Conservation (phyloP, 1,139 yeast genomes). For the Candida glucosophila region DNA sequence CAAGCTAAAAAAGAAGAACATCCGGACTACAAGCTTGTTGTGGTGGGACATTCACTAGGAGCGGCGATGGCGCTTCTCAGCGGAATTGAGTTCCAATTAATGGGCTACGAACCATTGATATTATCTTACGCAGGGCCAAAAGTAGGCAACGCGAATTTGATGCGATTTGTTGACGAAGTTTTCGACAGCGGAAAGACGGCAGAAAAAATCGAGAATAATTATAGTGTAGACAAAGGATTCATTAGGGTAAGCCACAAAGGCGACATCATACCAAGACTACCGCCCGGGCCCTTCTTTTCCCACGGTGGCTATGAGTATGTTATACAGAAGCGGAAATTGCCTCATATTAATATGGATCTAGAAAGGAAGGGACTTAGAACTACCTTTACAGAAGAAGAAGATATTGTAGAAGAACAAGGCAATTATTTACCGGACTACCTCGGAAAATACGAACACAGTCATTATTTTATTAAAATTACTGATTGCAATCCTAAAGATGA, state of each 20-base stretch:
- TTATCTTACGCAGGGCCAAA: constrained; percentile 56
- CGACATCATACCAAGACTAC: constrained; percentile 52
- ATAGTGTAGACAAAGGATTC: constrained; percentile 21
- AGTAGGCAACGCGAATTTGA: constrained; percentile 46
- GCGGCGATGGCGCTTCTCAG: constrained; percentile 58
- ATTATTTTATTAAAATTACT: constrained; percentile 25
- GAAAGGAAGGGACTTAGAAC: constrained; percentile 10
- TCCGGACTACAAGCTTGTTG: constrained; percentile 41
- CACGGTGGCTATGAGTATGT: constrained; percentile 45
- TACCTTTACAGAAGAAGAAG: neutral
- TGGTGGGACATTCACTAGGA: constrained; percentile 68
- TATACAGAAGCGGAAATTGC: constrained; percentile 34
- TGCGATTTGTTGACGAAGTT: constrained; percentile 41
- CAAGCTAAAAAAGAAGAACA: constrained; percentile 19
- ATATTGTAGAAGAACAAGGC: constrained; percentile 4
- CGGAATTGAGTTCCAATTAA: constrained; percentile 47
- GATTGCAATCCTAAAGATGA: constrained; percentile 16
- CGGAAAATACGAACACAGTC: constrained; percentile 25
- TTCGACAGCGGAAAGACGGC: constrained; percentile 28
- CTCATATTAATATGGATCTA: constrained; percentile 35
- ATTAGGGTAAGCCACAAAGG: constrained; percentile 47
- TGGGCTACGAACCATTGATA: constrained; percentile 46
- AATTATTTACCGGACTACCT: constrained; percentile 17
- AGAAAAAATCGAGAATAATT: constrained; percentile 4
- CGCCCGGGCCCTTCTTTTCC: constrained; percentile 36